Percentiles rank a stretch among this genome's conserved stretches.
Evolutionary conservation across 2,329 filamentous ascomycete species (phyloP).

Genomic region (Trichophyton verrucosum): DNA sequence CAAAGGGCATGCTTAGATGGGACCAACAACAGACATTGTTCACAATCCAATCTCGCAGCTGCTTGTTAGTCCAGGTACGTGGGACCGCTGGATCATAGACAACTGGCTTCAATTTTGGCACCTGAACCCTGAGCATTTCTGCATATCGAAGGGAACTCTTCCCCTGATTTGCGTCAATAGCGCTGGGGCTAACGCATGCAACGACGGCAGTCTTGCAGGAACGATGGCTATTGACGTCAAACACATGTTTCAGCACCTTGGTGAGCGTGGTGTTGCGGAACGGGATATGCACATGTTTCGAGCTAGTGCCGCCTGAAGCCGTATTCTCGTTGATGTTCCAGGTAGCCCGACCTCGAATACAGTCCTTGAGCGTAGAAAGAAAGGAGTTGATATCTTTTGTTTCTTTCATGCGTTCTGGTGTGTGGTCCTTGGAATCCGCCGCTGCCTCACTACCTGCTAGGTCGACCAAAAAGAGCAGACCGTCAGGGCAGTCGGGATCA

Average conservation of each 20-base stretch:
- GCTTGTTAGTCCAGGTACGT: constrained; percentile 2
- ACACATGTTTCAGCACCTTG: constrained; percentile 2
- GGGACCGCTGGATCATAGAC: neutral
- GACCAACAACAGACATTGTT: neutral
- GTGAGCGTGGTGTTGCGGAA: neutral
- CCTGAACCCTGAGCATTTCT: neutral
- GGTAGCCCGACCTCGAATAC: neutral
- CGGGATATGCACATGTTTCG: constrained; percentile 2
- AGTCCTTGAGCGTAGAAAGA: neutral
- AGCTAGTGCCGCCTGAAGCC: neutral
- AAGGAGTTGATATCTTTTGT: neutral
- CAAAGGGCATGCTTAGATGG: neutral
- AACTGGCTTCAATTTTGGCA: neutral
- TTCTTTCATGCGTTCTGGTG: neutral
- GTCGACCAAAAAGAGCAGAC: neutral
- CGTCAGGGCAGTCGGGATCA: neutral
- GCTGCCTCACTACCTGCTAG: neutral
- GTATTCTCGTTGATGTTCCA: constrained; percentile 1
- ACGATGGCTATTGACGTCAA: constrained; percentile 3
- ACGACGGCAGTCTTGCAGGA: constrained; percentile 1
- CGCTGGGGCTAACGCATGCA: constrained; percentile 4
- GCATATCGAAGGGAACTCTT: constrained; percentile 3
- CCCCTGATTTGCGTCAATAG: neutral
- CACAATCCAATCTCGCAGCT: neutral
- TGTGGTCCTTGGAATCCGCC: neutral